Base-by-base conservation (phyloP, 768 basidiomycete genomes). In the Tylopilus felleus region DNA sequence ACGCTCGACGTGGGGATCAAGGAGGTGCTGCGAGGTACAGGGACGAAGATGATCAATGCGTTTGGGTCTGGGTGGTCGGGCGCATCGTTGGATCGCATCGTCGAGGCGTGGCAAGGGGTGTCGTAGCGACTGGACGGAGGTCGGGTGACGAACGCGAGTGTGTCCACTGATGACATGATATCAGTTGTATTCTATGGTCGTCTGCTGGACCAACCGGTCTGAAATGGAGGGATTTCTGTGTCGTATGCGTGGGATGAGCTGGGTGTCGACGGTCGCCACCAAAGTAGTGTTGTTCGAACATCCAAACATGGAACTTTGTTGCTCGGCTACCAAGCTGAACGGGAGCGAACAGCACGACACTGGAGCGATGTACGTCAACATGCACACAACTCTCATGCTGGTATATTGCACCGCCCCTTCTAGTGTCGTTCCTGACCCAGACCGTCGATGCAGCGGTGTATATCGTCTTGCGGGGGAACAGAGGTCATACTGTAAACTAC, bases 11-110 rank as follows among this genome's bases (percentile, higher is more conserved):
- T 66, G 19, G 87, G 85, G 0, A 93, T 98, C 57, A 86, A 83
- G 61, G 89, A 95, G 64, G 92, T 97, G 9, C 66, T 97, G 56
- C 88, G 93, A 63, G 82, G 84, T 0, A 89, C 94, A 0, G 95
- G 95, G 2, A 82, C 83, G 0, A 93, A 90, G 63, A 80, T 90
- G 79, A 83, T 82, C 21, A 83, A 84, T 6, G 77, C 80, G 12
- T 68, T 87, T 23, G 87, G 84, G 4, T 80, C 83, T 0, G 88
- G 86, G 8, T 91, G 89, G 89, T 80, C 82, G n/a, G 77, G 82
- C 14, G 74, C 80, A 49, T 85, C 83, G 5, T 64, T 91, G 53
- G 81, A 87, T 60, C 85, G 88, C 53, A 75, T 90, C 27, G 74
- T 88, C 28, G 73, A 73, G 5, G 74, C 76, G 2, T 90, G 88